Evolutionary conservation across 129 eudicot species (phyloP).

Genomic region (Pulicaria dysenterica): DNA sequence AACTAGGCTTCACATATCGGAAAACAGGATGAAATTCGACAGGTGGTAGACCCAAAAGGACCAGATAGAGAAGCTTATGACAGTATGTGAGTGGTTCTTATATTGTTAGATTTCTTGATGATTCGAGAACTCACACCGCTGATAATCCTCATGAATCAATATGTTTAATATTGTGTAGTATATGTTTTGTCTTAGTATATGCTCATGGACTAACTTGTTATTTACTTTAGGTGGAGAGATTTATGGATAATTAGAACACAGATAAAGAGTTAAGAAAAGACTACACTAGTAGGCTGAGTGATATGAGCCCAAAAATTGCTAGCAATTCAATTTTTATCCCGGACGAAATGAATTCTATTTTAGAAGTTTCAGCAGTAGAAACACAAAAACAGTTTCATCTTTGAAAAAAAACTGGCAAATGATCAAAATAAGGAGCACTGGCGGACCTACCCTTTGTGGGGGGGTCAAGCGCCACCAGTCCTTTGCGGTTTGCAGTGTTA

Average conservation of each 20-base stretch:
- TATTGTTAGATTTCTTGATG: background rate
- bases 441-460: no score
- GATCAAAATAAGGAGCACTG: constrained; percentile 9
- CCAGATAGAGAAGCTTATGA: constrained; percentile 45
- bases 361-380: constrained; percentile 22
- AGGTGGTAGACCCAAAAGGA: constrained; percentile 53
- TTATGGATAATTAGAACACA: constrained; percentile 56
- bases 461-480: no score
- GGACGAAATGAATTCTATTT: constrained; percentile 31
- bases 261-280: constrained; percentile 57
- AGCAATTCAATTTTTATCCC: background rate
- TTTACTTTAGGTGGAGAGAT: constrained; percentile 44
- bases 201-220: background rate
- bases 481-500: no score
- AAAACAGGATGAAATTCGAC: constrained; percentile 50
- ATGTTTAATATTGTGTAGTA: background rate
- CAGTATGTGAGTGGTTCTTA: constrained; percentile 35
- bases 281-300: constrained; percentile 33
- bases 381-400: background rate
- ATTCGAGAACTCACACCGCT: background rate
- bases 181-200: background rate
- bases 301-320: background rate
- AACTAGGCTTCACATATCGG: constrained; percentile 48
- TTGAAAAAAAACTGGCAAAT: constrained; percentile 27
- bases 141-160: background rate